phyloP scores from a whole-genome alignment of 2,329 filamentous ascomycete genomes.

The Cercospora citrullina region DNA sequence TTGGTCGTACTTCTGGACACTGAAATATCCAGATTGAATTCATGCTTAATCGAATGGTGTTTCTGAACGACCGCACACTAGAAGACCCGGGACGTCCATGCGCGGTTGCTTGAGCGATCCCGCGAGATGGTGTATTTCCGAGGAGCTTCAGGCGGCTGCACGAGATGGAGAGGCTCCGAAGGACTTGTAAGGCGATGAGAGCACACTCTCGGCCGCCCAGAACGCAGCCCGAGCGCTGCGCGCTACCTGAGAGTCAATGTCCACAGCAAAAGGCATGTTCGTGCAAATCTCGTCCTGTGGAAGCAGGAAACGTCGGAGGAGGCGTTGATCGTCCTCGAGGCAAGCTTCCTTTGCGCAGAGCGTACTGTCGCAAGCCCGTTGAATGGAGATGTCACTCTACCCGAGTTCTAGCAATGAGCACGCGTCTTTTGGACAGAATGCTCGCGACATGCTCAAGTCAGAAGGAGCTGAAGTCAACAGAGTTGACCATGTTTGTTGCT shows the following conservation, averaged over 20 bases:
- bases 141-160: neutral
- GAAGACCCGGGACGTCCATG: neutral
- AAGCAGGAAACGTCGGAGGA: neutral
- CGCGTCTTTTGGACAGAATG: neutral
- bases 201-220: neutral
- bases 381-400: neutral
- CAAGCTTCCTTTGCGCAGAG: neutral
- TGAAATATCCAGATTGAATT: neutral
- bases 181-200: neutral
- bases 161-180: neutral
- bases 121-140: neutral
- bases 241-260: neutral
- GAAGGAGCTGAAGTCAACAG: neutral
- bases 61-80: neutral
- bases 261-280: neutral
- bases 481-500: conserved; percentile 1
- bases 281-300: neutral
- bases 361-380: neutral
- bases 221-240: neutral
- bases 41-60: neutral
- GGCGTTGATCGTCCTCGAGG: neutral
- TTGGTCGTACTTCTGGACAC: neutral
- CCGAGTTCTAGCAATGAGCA: neutral
- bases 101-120: neutral
- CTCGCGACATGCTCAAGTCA: neutral